Evolutionary conservation across 805 yeast species (phyloP), one percentile per base, ranked within the genome.

Genomic region (Hanseniaspora taiwanica): DNA sequence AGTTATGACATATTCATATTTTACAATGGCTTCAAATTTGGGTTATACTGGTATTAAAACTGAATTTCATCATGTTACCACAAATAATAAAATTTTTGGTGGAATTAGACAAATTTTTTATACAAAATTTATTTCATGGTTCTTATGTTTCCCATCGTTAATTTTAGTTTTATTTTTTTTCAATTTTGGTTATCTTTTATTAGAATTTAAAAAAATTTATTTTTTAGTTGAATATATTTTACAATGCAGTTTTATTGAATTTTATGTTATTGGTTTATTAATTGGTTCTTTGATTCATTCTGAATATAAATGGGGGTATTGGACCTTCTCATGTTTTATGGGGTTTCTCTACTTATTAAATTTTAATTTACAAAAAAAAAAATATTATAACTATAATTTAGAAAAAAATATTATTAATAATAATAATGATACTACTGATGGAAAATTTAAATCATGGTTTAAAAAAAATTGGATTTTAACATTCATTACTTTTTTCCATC

Each of bases 291-390:
- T 77, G 46, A 71, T 77, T 44, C 46, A 54, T 25, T 66, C 79
- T 7, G 58, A 72, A 35, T 77, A 77, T 58, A 77, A 73, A 55
- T 77, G 81, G 81, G 84, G 83, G 54, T 76, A 72, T 63, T 77
- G 71, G 58, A 66, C 72, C 6, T 72, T 77, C 54, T 75, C 71
- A 23, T 63, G 63, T 32, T 56, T 57, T 43, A 65, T 68, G 27
- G 60, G 65, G 56, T 45, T 72, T 43, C 60, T 63, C 40, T 64
- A 64, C 16, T 54, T 68, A 33, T 44, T 45, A 17, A 37, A 53
- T 46, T 23, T 55, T 20, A 47, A 46, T 33, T 53, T 60, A 35
- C 65, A 68, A 49, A 39, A 46, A 9, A 29, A 29, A 4, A 29
- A 29, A 29, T 4, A n/a, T 29, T 6, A 21, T 7, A n/a, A 18